Conservation (phyloP, 129 eudicot species). For the Lactuca sativa region DNA sequence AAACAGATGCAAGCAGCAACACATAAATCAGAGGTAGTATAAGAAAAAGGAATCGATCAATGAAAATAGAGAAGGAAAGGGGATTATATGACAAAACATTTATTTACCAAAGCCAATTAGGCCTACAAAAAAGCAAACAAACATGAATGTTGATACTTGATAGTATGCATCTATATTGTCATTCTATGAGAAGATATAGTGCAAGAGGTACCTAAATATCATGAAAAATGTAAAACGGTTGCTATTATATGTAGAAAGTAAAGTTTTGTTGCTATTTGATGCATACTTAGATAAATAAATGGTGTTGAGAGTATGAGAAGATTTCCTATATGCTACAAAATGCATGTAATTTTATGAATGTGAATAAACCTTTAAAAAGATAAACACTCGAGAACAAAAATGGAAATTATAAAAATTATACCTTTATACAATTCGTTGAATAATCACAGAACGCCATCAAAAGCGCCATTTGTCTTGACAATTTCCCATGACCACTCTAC, state of each 20-base stretch:
- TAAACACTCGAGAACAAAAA: not conserved
- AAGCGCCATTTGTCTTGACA: slow-evolving; percentile 90
- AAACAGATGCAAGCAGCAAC: slow-evolving; percentile 83
- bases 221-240: not conserved
- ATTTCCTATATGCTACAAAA: slow-evolving; percentile 82
- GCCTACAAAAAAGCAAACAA: slow-evolving; percentile 53
- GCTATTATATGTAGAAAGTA: too few relatives aligned
- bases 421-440: slow-evolving; percentile 84
- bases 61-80: not conserved
- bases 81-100: not conserved
- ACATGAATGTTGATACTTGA: slow-evolving; percentile 32
- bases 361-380: not conserved
- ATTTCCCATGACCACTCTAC: slow-evolving; percentile 95
- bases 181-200: slow-evolving; percentile 50
- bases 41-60: slow-evolving; percentile 24
- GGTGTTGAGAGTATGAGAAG: slow-evolving; percentile 96
- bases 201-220: slow-evolving; percentile 61
- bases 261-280: too few relatives aligned
- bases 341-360: slow-evolving; percentile 7
- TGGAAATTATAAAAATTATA: slow-evolving; percentile 6
- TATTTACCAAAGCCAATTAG: slow-evolving; percentile 73
- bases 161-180: slow-evolving; percentile 34
- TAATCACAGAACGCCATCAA: slow-evolving; percentile 94
- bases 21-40: slow-evolving; percentile 68
- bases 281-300: slow-evolving; percentile 83